Evolutionary conservation across 176 grass and related monocot genomes (phyloP).

Genomic region (Puccinellia tenuiflora): DNA sequence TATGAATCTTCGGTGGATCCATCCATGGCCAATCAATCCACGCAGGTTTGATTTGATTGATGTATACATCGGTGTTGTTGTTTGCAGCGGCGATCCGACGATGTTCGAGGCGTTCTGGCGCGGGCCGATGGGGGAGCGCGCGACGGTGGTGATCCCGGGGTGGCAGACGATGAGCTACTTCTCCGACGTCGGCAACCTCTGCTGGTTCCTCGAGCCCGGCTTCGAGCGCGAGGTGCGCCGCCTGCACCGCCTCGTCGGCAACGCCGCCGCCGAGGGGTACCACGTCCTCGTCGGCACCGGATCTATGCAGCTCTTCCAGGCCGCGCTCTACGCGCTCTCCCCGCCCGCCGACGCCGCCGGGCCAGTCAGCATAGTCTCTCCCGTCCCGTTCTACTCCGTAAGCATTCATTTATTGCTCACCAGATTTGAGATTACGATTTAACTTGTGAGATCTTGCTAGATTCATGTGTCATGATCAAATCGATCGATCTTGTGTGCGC

Average conservation of each 20-base stretch:
- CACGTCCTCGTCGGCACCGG: conserved; percentile 65
- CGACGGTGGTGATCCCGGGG: conserved; percentile 42
- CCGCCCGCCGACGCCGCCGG: neutral
- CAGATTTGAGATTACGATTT: no score
- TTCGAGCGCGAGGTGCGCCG: conserved; percentile 55
- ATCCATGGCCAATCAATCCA: neutral
- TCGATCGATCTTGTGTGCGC: neutral
- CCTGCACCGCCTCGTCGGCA: conserved; percentile 62
- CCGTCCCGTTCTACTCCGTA: conserved; percentile 67
- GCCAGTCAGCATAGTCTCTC: conserved; percentile 57
- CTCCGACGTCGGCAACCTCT: conserved; percentile 38
- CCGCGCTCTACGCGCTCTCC: conserved; percentile 56
- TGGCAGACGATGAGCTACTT: conserved; percentile 84
- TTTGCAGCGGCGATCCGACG: conserved; percentile 63
- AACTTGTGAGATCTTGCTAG: neutral
- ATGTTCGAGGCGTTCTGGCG: conserved; percentile 72
- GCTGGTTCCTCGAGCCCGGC: conserved; percentile 67
- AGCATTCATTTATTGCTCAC: neutral
- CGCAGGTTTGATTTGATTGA: neutral
- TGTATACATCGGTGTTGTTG: neutral
- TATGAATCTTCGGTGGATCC: neutral
- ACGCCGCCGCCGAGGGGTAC: conserved; percentile 39
- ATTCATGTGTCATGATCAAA: neutral
- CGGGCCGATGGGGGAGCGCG: conserved; percentile 18
- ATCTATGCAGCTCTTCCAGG: conserved; percentile 81